Percentiles rank a stretch among this genome's conserved stretches.
Conservation (phyloP, 257 asterid species). For the Solanum sejunctum region DNA sequence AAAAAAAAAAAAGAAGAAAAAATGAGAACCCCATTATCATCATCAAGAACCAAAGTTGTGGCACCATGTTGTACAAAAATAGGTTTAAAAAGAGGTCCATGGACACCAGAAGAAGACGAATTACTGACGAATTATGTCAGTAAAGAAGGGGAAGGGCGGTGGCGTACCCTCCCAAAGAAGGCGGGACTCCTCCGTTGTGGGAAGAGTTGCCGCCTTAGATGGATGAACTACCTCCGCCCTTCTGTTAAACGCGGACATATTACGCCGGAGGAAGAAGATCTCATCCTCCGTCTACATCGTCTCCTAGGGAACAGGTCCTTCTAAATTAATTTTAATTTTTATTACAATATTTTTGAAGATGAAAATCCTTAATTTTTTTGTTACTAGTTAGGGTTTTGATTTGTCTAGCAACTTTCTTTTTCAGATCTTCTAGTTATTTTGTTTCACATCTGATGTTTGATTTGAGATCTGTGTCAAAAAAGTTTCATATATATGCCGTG, state of each 20-base stretch:
- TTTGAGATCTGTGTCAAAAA: too few relatives aligned
- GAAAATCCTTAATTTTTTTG: neutral
- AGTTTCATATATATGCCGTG: neutral
- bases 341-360: neutral
- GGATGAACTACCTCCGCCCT: conserved; percentile 70
- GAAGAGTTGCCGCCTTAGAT: conserved; percentile 34
- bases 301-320: conserved; percentile 66
- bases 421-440: neutral
- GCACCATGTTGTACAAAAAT: conserved; percentile 19
- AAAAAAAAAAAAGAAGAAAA: neutral
- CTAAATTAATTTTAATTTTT: neutral
- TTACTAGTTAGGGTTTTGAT: neutral
- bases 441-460: neutral
- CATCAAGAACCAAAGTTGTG: neutral
- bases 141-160: conserved; percentile 27
- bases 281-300: conserved; percentile 79
- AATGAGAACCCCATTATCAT: conserved; percentile 6
- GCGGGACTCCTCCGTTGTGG: conserved; percentile 31
- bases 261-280: conserved; percentile 64
- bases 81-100: conserved; percentile 30
- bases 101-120: conserved; percentile 26
- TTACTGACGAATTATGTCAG: conserved; percentile 9
- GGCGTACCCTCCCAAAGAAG: conserved; percentile 25
- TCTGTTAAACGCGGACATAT: conserved; percentile 47
- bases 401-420: too few relatives aligned